phyloP scores from a whole-genome alignment of 345 rosid species.

The Hibiscus trionum region DNA sequence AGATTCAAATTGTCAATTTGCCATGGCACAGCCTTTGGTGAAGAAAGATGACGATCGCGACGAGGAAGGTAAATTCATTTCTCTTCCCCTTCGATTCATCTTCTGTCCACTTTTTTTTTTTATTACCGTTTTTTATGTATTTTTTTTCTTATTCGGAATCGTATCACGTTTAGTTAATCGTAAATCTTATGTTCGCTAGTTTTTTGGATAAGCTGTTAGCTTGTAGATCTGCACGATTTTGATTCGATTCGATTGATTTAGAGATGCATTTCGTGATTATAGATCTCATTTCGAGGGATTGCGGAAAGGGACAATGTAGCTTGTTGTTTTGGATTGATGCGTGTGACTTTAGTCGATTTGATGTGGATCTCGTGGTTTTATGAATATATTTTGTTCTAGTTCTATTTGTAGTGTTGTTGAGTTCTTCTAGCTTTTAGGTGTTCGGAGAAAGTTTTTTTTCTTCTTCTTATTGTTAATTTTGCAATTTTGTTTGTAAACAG shows the following conservation, averaged over 20 bases:
- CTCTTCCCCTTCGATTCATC: constrained; percentile 8
- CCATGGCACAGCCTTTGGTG: constrained; percentile 90
- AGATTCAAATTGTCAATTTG: constrained; percentile 13
- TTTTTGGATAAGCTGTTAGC: background rate
- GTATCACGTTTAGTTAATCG: background rate
- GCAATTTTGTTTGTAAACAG: constrained; percentile 29
- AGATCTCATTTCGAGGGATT: constrained; percentile 2
- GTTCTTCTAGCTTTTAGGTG: background rate
- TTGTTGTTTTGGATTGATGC: constrained; percentile 6
- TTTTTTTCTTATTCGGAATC: background rate
- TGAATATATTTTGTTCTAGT: background rate
- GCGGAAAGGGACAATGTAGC: constrained; percentile 16
- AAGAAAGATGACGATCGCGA: constrained; percentile 99
- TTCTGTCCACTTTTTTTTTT: background rate
- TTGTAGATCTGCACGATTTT: constrained; percentile 43
- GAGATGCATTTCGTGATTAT: background rate
- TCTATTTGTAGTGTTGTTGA: background rate
- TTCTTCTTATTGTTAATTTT: background rate
- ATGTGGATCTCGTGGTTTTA: constrained; percentile 16
- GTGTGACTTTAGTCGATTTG: constrained; percentile 13
- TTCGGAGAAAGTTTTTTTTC: background rate
- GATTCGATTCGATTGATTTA: background rate
- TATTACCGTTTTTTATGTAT: background rate
- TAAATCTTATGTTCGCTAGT: constrained; percentile 6
- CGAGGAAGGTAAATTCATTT: constrained; percentile 62